Evolutionary conservation across 257 asterid species (phyloP).

Genomic region (Gentiana dahurica): DNA sequence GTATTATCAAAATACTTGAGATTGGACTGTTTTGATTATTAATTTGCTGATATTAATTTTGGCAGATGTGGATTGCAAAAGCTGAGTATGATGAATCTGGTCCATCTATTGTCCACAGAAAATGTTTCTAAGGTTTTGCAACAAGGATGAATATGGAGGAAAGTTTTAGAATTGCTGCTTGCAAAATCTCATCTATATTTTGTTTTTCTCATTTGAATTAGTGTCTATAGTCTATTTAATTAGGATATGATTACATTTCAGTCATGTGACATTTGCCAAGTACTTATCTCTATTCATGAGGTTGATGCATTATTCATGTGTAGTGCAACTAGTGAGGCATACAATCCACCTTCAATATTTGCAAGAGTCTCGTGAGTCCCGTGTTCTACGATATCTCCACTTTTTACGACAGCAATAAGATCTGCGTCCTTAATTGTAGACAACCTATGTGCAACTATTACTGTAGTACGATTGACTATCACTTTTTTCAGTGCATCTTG

Average conservation of each 20-base stretch:
- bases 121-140: slow-evolving; percentile 17
- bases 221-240: no score
- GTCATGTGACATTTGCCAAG: no score
- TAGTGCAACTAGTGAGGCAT: slow-evolving; percentile 52
- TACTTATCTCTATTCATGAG: not conserved
- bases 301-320: slow-evolving; percentile 8
- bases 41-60: not conserved
- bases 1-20: no score
- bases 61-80: slow-evolving; percentile 37
- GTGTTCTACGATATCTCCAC: slow-evolving; percentile 52
- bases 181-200: no score
- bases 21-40: no score
- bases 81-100: slow-evolving; percentile 31
- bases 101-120: slow-evolving; percentile 29
- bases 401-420: slow-evolving; percentile 48
- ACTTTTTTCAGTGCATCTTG: slow-evolving; percentile 53
- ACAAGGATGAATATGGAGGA: no score
- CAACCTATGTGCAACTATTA: slow-evolving; percentile 28
- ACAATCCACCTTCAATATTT: slow-evolving; percentile 45
- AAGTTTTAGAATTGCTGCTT: no score
- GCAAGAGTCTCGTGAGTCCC: slow-evolving; percentile 61
- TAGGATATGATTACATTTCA: no score
- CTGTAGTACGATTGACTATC: slow-evolving; percentile 22
- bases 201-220: no score
- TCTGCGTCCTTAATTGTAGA: slow-evolving; percentile 61